Base-by-base conservation (phyloP, 768 basidiomycete species). In the Tulasnella sp. region DNA sequence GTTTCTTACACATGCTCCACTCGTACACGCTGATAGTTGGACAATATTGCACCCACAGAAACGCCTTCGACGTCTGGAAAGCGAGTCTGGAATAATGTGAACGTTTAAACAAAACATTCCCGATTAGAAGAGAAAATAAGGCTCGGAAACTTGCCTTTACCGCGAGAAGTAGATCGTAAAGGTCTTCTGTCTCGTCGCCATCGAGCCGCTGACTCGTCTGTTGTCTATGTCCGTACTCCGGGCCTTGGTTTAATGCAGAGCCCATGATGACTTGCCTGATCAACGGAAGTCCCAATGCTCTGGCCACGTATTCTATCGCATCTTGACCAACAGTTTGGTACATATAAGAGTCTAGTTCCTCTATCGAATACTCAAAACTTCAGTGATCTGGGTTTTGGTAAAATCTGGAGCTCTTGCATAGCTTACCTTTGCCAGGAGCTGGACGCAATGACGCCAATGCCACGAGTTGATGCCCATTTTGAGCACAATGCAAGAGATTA, bases 251-350 rank as follows among this genome's bases (percentile, higher is more conserved):
- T 8, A 96, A 65, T 1, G 95, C 83, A 25, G 71, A 70, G 1
- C 95, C 95, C 7, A 69, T 70, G 55, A 99, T 98, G 27, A 86
- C 70, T 52, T 75, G 73, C 25, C 86, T 75, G 68, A 83, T 87
- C 8, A 98, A 72, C 7, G 95, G 95, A 1, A 93, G 77, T 13
- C 78, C 82, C 50, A 98, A 70, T 1, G 93, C 88, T 44, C 72
- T 70, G 19, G 90, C 91, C 49, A 98, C 81, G 45, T 83, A 71
- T 43, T 86, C 79, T 53, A 98, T 81, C 15, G 89, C 88, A 52
- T 90, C 87, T 62, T 96, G 92, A 1, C 92, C 95, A 24, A 99
- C 92, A n/a, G 93, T 96, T 65, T 99, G 95, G 65, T 96, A 99
- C 64, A 99, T 72, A 68, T 90, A 98, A 20, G 92, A 96, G 66